Conservation (phyloP, 345 rosid species). For the Ceriops zippeliana region DNA sequence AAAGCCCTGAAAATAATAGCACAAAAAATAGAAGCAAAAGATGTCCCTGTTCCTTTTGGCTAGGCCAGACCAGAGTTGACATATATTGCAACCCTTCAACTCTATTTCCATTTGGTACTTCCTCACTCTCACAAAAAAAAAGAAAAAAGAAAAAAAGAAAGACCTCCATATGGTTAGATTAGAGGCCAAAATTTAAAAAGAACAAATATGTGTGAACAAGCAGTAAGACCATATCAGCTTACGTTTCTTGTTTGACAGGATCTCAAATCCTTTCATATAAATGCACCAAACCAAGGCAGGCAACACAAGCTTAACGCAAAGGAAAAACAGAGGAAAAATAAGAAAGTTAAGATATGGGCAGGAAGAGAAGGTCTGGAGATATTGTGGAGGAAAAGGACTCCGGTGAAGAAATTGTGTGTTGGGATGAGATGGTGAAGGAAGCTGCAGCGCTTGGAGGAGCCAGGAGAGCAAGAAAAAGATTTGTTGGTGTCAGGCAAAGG, state of each 20-base stretch:
- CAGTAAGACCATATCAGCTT: slow-evolving; percentile 31
- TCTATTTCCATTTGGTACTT: slow-evolving; percentile 11
- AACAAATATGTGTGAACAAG: slow-evolving; percentile 32
- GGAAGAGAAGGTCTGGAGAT: slow-evolving; percentile 47
- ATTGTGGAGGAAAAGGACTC: slow-evolving; percentile 20
- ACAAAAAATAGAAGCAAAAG: neutral
- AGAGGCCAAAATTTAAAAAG: slow-evolving; percentile 14
- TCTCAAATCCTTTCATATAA: slow-evolving; percentile 30
- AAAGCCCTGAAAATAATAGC: neutral
- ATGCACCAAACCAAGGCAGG: slow-evolving; percentile 6
- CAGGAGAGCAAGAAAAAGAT: slow-evolving; percentile 41
- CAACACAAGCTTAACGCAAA: neutral
- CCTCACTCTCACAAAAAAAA: neutral
- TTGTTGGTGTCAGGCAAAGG: slow-evolving; percentile 50
- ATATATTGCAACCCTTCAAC: neutral
- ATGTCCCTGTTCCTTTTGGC: slow-evolving; percentile 5
- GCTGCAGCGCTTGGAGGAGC: slow-evolving; percentile 38
- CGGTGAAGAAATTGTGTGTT: slow-evolving; percentile 28
- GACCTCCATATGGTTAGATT: slow-evolving; percentile 28
- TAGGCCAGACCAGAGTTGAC: slow-evolving; percentile 21
- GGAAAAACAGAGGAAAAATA: neutral
- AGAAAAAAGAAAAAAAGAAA: neutral
- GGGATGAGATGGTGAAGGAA: slow-evolving; percentile 54
- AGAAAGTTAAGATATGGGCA: slow-evolving; percentile 34
- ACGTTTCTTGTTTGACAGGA: slow-evolving; percentile 26